Conservation (phyloP, 345 rosid genomes). For the Clarkia xantiana region DNA sequence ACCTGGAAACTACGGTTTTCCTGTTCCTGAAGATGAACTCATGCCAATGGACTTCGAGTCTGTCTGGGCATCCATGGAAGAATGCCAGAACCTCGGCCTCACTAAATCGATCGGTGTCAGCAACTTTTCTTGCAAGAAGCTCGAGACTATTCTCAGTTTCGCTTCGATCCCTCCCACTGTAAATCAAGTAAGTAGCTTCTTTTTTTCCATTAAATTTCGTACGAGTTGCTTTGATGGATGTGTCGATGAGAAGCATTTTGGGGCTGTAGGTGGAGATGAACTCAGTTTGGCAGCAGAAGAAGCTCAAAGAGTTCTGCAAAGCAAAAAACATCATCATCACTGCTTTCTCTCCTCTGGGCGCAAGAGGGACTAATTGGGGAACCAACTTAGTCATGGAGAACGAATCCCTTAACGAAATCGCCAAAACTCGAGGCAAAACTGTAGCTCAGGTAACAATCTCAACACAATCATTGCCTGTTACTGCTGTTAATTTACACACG, state of each 20-base stretch:
- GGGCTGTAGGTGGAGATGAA: slow-evolving; percentile 17
- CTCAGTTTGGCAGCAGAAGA: slow-evolving; percentile 20
- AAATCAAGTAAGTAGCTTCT: slow-evolving; percentile 10
- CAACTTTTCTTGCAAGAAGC: slow-evolving; percentile 16
- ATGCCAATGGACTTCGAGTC: slow-evolving; percentile 8
- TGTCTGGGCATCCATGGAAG: slow-evolving; percentile 11
- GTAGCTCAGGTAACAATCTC: slow-evolving; percentile 15
- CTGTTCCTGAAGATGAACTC: slow-evolving; percentile 3
- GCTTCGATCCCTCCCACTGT: slow-evolving; percentile 14
- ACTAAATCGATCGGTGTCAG: slow-evolving; percentile 12
- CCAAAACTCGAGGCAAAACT: slow-evolving; percentile 10
- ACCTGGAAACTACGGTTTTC: neutral
- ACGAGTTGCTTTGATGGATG: no score
- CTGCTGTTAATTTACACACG: no score
- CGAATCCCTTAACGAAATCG: slow-evolving; percentile 13
- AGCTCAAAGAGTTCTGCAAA: slow-evolving; percentile 15
- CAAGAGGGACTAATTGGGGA: slow-evolving; percentile 14
- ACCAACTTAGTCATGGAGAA: slow-evolving; percentile 10
- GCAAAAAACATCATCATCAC: slow-evolving; percentile 6
- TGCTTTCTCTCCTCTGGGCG: slow-evolving; percentile 20
- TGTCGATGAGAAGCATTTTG: no score
- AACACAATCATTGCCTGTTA: no score
- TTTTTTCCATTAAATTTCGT: no score
- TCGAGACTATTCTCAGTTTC: slow-evolving; percentile 4
- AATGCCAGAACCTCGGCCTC: slow-evolving; percentile 13